Evolutionary conservation across 208 protist genomes (phyloP).

Genomic region (Trichomonas vaginalis): DNA sequence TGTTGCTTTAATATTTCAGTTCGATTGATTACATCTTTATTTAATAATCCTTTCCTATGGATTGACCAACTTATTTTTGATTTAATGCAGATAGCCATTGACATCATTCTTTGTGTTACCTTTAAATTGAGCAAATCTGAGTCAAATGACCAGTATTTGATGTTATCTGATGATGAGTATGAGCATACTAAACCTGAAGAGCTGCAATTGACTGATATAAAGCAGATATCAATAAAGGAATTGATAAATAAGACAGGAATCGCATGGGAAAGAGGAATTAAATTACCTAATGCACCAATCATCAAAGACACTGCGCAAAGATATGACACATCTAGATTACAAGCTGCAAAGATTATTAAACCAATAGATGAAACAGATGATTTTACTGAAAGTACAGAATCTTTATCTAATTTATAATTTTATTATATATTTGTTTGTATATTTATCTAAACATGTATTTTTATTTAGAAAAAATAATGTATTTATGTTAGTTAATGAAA

Average conservation of each 20-base stretch:
- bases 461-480: too few relatives aligned
- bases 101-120: background rate
- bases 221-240: background rate
- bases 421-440: too few relatives aligned
- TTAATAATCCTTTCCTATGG: background rate
- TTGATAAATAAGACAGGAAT: background rate
- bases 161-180: background rate
- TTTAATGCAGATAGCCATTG: background rate
- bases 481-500: too few relatives aligned
- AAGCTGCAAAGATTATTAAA: background rate
- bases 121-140: background rate
- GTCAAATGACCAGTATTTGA: background rate
- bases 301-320: background rate
- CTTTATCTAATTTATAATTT: too few relatives aligned
- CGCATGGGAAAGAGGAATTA: background rate
- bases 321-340: background rate
- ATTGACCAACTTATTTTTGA: background rate
- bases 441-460: too few relatives aligned
- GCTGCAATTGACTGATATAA: background rate
- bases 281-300: background rate
- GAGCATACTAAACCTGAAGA: background rate
- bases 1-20: background rate
- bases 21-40: background rate
- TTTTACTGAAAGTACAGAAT: too few relatives aligned
- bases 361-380: too few relatives aligned